Conservation (phyloP, 139 green algal species). For the Chlorella sp. region DNA sequence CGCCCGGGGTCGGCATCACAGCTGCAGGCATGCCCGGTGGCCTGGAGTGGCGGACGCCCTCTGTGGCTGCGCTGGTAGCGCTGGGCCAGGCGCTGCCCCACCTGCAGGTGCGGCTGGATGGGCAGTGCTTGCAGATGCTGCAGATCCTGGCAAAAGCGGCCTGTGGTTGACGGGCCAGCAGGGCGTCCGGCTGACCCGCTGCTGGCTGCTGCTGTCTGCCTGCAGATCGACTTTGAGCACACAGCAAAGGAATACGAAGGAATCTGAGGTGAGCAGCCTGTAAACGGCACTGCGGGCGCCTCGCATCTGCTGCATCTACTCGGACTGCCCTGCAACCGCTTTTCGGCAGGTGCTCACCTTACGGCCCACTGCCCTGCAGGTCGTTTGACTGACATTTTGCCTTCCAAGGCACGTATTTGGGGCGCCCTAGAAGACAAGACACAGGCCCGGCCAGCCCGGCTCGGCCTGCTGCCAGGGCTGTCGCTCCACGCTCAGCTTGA, state of each 20-base stretch:
- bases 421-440: too few species aligned
- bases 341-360: too few species aligned
- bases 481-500: too few species aligned
- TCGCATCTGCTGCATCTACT: too few species aligned
- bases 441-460: too few species aligned
- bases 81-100: conserved; percentile 26
- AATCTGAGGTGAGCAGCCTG: too few species aligned
- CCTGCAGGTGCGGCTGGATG: conserved; percentile 8
- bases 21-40: background rate
- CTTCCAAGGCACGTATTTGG: too few species aligned
- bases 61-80: conserved; percentile 25
- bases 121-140: background rate
- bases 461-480: too few species aligned
- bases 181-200: background rate
- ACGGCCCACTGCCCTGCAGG: too few species aligned
- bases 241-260: conserved; percentile 20
- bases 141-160: background rate
- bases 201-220: background rate
- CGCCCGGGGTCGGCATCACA: background rate
- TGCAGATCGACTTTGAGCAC: conserved; percentile 28
- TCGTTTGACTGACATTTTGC: too few species aligned
- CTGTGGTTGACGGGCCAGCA: background rate
- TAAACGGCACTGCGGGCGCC: too few species aligned
- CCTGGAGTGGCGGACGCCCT: conserved; percentile 14
- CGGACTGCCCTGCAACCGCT: too few species aligned